Conservation (phyloP, 352 stramenopile genomes). For the Globisporangium paroecandrum region DNA sequence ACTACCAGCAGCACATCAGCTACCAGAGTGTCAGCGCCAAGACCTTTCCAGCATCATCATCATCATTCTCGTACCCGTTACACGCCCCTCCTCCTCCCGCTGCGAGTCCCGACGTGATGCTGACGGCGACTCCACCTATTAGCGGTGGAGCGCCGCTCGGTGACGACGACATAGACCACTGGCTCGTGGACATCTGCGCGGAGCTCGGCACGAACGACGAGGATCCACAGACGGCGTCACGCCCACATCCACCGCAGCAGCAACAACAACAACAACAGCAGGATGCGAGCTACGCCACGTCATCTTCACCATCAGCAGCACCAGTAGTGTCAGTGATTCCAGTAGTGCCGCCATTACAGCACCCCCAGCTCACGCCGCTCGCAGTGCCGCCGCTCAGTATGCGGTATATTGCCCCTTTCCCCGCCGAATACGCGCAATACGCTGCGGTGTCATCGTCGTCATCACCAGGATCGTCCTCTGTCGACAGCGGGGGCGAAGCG, state of each 20-base stretch:
- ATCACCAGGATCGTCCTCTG: constrained; percentile 15
- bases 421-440: not conserved
- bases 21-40: not conserved
- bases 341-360: not conserved
- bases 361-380: not conserved
- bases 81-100: not conserved
- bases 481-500: constrained; percentile 10
- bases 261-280: not conserved
- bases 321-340: not conserved
- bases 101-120: not conserved
- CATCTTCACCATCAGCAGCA: not conserved
- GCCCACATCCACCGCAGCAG: not conserved
- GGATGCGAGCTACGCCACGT: not conserved
- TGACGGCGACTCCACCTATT: not conserved
- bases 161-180: constrained; percentile 17
- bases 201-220: constrained; percentile 12
- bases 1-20: not conserved
- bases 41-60: not conserved
- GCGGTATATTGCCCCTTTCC: not conserved
- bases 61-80: not conserved
- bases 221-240: not conserved
- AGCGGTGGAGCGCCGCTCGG: not conserved
- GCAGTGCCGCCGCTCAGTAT: not conserved
- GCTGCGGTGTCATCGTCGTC: constrained; percentile 9
- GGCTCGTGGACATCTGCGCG: constrained; percentile 19